Base-by-base conservation (phyloP, 768 basidiomycete species). In the Collybia mongolica region DNA sequence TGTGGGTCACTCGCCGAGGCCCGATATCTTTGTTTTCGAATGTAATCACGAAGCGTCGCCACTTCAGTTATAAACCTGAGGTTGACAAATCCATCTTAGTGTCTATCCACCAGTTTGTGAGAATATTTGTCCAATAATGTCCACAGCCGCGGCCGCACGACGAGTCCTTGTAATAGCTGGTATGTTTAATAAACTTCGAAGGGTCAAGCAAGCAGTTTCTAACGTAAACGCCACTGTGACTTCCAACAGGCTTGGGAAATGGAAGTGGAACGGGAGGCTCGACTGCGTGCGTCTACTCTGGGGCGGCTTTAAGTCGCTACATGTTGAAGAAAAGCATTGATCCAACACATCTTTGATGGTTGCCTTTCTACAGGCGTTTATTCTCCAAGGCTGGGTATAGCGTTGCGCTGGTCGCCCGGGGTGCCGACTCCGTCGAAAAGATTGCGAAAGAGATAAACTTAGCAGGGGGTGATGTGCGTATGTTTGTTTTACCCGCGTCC, bases 321-420 rank as follows among this genome's bases (percentile, higher is more conserved):
- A 32, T 6, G 32, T 9, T 32, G 32, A 32, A 9, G 11, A 32
- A 26, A 26, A 26, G 24, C 14, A 24, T 14, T 24, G 22, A 48
- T 5, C n/a, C 18, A 18, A 52, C 5, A 28, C 26, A 32, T 20
- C 23, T 19, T 26, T 39, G 24, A 8, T 20, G 17, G 39, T 57
- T 42, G 54, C 14, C 23, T 8, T 2, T 43, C 15, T 52, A 7
- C 55, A 86, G 85, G 15, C 83, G 81, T 24, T 55, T 79, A 14
- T 85, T 86, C 52, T 73, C 81, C 5, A 80, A 79, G 58, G 66
- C 77, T 24, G 86, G 86, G 0, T 89, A 87, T 60, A 79, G 73
- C 38, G 75, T 88, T 26, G 88, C 86, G 0, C 67, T 90, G 39
- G 72, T 89, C 32, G 83, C 86, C 11, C 73, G 86, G 41, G 79